These are phyloP conservation scores for Pythium angustatum DNA, from an alignment of 352 stramenopile genomes.

Conservation along the genomic window DNA sequence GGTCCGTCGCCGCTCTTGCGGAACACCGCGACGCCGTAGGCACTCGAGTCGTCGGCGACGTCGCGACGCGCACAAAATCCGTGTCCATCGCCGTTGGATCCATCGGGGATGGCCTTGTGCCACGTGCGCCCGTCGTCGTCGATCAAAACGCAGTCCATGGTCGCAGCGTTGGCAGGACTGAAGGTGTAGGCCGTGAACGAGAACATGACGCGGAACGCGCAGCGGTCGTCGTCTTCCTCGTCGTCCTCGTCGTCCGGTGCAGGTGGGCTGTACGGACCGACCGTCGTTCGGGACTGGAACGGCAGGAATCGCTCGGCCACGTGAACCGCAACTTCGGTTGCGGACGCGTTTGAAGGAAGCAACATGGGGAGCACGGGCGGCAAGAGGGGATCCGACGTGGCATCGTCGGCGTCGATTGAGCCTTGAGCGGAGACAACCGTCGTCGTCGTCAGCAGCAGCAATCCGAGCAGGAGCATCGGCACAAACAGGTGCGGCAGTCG, in stretches of 20 bases:
- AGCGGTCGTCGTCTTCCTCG: background rate
- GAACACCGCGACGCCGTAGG: slow-evolving; percentile 7
- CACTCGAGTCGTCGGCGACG: background rate
- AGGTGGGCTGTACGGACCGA: background rate
- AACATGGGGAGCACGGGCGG: slow-evolving; percentile 1
- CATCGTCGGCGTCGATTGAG: slow-evolving; percentile 5
- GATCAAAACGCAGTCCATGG: slow-evolving; percentile 16
- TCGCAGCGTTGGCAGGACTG: background rate
- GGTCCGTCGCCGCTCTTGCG: background rate
- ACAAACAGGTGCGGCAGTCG: background rate
- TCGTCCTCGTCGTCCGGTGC: background rate
- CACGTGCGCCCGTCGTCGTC: background rate
- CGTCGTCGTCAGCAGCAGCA: background rate
- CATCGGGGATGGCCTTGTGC: background rate
- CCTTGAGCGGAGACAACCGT: background rate
- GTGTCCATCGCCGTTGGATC: background rate
- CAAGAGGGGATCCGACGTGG: background rate
- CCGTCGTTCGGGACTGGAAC: slow-evolving; percentile 2
- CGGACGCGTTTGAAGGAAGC: background rate
- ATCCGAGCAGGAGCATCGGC: background rate
- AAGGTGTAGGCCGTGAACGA: slow-evolving; percentile 15
- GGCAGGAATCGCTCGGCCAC: slow-evolving; percentile 21
- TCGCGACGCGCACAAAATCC: slow-evolving; percentile 9
- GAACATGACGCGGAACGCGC: slow-evolving; percentile 14
- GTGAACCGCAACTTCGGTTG: slow-evolving; percentile 8